A percentile compares a stretch with the other conserved stretches of the same genome.
Conservation (phyloP, 352 stramenopile species). For the Saprolegnia parasitica region DNA sequence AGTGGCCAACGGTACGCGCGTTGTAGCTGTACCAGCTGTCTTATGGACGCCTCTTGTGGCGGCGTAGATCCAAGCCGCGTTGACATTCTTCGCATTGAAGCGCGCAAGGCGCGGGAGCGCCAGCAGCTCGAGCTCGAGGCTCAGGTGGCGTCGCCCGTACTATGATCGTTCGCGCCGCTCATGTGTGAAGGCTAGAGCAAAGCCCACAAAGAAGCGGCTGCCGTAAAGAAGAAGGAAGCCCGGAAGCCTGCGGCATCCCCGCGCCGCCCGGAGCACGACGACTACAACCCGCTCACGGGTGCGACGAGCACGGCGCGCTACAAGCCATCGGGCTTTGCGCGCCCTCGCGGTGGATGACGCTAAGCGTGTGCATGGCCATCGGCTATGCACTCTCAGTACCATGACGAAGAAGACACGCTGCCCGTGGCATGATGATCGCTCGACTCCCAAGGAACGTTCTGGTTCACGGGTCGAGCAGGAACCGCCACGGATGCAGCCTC, state of each 20-base stretch:
- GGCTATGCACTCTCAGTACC: neutral
- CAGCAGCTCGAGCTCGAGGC: constrained; percentile 18
- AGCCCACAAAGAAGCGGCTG: constrained; percentile 14
- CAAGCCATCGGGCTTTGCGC: constrained; percentile 19
- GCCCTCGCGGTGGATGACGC: constrained; percentile 17
- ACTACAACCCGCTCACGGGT: constrained; percentile 2
- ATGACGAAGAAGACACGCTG: neutral
- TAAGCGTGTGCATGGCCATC: neutral
- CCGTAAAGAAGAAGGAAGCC: constrained; percentile 17
- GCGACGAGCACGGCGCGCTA: neutral
- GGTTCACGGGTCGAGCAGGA: neutral
- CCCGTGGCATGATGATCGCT: neutral
- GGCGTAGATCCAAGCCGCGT: constrained; percentile 14
- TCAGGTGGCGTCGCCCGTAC: neutral
- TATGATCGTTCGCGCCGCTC: neutral
- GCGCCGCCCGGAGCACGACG: neutral
- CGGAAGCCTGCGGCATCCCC: neutral
- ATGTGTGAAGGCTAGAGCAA: constrained; percentile 23
- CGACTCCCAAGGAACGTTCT: neutral
- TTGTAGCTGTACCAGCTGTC: neutral
- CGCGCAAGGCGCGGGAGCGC: constrained; percentile 9
- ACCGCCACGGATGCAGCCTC: too few relatives aligned
- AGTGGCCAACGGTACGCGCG: constrained; percentile 14
- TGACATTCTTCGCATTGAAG: constrained; percentile 21
- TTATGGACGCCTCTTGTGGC: neutral